A percentile compares a stretch with the other conserved stretches of the same genome.
phyloP scores from a whole-genome alignment of 1,139 yeast species.

The Hemisphaericaspora xylofermentans region DNA sequence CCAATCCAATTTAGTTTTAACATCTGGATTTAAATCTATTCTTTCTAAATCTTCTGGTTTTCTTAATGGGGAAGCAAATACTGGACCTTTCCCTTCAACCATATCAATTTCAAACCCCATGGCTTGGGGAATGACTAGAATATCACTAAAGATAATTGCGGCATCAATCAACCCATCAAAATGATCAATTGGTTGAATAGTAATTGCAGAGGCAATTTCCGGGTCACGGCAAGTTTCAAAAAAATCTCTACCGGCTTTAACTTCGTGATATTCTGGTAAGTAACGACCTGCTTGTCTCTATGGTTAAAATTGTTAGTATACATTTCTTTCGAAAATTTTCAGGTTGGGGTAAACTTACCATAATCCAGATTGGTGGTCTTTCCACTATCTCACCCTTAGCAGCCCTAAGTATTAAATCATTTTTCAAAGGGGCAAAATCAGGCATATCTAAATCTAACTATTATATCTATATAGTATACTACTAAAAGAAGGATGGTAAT shows the following conservation, averaged over 20 bases:
- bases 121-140: conserved; percentile 95
- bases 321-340: neutral
- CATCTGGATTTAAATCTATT: conserved; percentile 64
- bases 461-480: neutral
- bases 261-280: conserved; percentile 88
- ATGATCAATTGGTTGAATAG: conserved; percentile 93
- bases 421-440: conserved; percentile 69
- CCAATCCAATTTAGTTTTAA: conserved; percentile 81
- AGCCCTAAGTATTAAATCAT: conserved; percentile 87
- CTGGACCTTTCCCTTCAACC: conserved; percentile 95
- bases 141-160: conserved; percentile 94
- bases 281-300: conserved; percentile 87
- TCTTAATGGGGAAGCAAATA: conserved; percentile 85
- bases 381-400: conserved; percentile 82
- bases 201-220: conserved; percentile 87
- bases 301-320: conserved; percentile 13
- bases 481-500: neutral
- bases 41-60: conserved; percentile 62
- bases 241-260: conserved; percentile 82
- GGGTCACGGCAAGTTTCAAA: conserved; percentile 93
- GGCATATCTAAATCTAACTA: conserved; percentile 20
- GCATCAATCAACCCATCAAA: conserved; percentile 91
- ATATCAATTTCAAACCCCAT: conserved; percentile 95
- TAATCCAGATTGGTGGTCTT: conserved; percentile 97
- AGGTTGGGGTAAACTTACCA: conserved; percentile 49